These are phyloP conservation scores for Arthrobotrys conoides DNA, from an alignment of 2,329 filamentous ascomycete genomes.

Conservation along the genomic window DNA sequence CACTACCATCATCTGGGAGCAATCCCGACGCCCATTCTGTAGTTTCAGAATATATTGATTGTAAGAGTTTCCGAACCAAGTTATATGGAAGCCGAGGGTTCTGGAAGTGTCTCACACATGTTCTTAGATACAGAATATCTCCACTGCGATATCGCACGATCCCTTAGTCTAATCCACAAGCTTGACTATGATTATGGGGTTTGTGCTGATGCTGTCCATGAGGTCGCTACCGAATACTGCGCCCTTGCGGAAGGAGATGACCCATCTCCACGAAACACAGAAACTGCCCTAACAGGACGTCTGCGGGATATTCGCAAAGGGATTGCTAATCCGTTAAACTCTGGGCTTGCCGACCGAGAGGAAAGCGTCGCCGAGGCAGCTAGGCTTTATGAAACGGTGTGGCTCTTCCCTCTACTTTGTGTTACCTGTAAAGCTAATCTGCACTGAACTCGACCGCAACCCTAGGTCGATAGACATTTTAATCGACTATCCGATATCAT, in stretches of 20 bases:
- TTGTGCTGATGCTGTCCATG: constrained; percentile 72
- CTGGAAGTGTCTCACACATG: background rate
- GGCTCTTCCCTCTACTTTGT: background rate
- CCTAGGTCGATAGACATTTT: constrained; percentile 72
- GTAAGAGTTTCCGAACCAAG: constrained; percentile 11
- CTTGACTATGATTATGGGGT: constrained; percentile 75
- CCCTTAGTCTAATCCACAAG: constrained; percentile 76
- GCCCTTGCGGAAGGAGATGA: constrained; percentile 67
- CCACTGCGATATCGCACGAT: constrained; percentile 77
- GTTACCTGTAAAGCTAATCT: background rate
- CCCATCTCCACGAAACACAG: constrained; percentile 68
- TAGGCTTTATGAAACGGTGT: constrained; percentile 75
- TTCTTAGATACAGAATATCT: constrained; percentile 74
- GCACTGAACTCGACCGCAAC: background rate
- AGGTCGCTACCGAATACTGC: constrained; percentile 74
- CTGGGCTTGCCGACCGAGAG: constrained; percentile 72
- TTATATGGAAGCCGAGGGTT: background rate
- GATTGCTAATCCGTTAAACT: constrained; percentile 74
- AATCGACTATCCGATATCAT: constrained; percentile 67
- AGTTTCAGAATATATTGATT: constrained; percentile 57
- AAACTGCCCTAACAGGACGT: constrained; percentile 63
- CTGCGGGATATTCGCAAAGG: constrained; percentile 72
- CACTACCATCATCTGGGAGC: constrained; percentile 4
- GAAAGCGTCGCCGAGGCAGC: constrained; percentile 75
- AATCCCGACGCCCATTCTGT: constrained; percentile 53